Evolutionary conservation across 1,284 basidiomycete genomes (phyloP).

Genomic region (Ceratobasidium sp.): DNA sequence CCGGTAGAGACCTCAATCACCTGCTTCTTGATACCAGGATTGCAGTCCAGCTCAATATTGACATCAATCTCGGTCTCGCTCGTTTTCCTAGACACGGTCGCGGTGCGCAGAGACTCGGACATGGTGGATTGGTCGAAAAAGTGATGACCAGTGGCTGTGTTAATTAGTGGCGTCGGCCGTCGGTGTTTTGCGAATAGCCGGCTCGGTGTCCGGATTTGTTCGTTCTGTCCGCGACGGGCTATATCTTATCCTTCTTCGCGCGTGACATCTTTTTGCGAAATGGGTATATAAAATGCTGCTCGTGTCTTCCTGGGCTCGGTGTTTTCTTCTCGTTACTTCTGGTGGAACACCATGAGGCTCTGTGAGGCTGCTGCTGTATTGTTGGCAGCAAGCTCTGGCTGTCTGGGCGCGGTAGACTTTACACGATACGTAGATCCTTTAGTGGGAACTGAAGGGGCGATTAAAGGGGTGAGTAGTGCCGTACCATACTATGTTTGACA

Average conservation of each 20-base stretch:
- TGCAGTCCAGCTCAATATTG: conserved; percentile 82
- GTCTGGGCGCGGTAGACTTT: neutral
- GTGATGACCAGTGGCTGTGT: conserved; percentile 21
- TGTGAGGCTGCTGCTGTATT: neutral
- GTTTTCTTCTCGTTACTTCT: neutral
- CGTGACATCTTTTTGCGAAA: neutral
- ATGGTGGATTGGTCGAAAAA: conserved; percentile 2
- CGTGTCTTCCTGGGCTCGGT: neutral
- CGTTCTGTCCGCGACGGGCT: neutral
- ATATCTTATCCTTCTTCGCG: too few species aligned
- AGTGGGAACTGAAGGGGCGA: conserved; percentile 19
- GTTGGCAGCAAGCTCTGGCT: neutral
- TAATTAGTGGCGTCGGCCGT: conserved; percentile 8
- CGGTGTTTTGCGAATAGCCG: conserved; percentile 8
- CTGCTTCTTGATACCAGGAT: conserved; percentile 71
- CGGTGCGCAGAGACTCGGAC: conserved; percentile 48
- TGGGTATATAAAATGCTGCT: conserved; percentile 2
- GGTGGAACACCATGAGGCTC: neutral
- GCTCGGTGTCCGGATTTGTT: conserved; percentile 3
- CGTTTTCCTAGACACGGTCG: conserved; percentile 84
- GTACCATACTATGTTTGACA: neutral
- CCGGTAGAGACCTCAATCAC: conserved; percentile 90
- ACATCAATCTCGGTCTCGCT: conserved; percentile 93
- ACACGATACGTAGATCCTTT: conserved; percentile 3
- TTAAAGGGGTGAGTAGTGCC: conserved; percentile 4